Percentiles rank a stretch among this genome's conserved stretches.
These are phyloP conservation scores for Diaporthe capsici DNA, from an alignment of 2,329 filamentous ascomycete species.

Conservation along the genomic window DNA sequence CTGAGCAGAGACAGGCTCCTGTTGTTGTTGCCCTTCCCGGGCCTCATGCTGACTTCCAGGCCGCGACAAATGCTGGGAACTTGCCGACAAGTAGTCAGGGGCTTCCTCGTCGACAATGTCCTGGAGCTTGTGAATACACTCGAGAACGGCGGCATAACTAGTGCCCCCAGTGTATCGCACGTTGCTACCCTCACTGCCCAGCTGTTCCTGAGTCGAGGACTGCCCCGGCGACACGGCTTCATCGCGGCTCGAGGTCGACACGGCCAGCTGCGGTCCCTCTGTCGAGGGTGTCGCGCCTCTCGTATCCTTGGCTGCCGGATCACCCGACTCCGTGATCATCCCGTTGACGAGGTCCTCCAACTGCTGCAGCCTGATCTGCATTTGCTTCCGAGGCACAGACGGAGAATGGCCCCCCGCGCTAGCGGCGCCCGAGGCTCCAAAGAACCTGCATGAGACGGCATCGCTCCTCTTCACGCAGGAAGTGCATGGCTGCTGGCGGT, in stretches of 20 bases:
- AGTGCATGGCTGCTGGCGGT: conserved; percentile 56
- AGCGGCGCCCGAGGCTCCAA: conserved; percentile 31
- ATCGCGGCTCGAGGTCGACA: background rate
- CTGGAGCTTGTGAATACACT: conserved; percentile 59
- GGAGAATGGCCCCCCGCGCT: background rate
- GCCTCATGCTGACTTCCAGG: conserved; percentile 1
- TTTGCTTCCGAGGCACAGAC: conserved; percentile 50
- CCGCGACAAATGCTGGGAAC: conserved; percentile 3
- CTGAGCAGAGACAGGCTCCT: conserved; percentile 39
- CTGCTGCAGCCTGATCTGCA: conserved; percentile 56
- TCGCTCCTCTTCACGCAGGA: conserved; percentile 57
- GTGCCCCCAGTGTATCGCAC: conserved; percentile 55
- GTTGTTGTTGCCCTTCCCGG: conserved; percentile 1
- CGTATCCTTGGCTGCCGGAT: background rate
- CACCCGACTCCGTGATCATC: conserved; percentile 45
- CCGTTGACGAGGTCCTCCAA: conserved; percentile 59
- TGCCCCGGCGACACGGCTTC: conserved; percentile 8
- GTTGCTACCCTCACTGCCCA: conserved; percentile 37
- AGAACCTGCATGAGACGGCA: conserved; percentile 52
- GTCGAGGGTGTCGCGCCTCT: background rate
- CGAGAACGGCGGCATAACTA: conserved; percentile 58
- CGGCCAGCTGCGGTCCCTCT: background rate
- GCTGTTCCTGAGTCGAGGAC: conserved; percentile 38
- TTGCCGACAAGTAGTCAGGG: conserved; percentile 24
- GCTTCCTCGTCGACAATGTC: conserved; percentile 48